Conservation (phyloP, 2,329 filamentous ascomycete genomes). For the Aureobasidium sp. region DNA sequence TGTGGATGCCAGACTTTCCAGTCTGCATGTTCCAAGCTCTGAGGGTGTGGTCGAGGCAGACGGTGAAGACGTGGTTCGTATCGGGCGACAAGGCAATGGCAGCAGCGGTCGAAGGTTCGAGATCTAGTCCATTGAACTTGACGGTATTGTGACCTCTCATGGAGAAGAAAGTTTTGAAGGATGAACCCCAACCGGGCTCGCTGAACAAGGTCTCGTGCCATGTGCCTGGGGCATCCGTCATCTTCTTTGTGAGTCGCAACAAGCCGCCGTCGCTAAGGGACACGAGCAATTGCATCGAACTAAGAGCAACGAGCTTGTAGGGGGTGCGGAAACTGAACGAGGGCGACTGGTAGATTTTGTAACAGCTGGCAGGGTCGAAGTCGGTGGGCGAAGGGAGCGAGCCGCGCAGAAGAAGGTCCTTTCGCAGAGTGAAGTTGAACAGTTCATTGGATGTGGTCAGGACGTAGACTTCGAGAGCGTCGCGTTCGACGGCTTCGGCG, state of each 20-base stretch:
- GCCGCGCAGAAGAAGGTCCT: conserved; percentile 68
- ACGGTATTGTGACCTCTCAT: conserved; percentile 60
- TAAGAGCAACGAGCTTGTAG: conserved; percentile 72
- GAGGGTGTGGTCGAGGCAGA: conserved; percentile 82
- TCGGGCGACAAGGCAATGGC: conserved; percentile 47
- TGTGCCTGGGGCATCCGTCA: conserved; percentile 34
- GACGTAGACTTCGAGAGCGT: conserved; percentile 71
- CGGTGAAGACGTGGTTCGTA: conserved; percentile 59
- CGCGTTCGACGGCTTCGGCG: conserved; percentile 69
- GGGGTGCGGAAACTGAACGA: conserved; percentile 70
- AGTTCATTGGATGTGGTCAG: conserved; percentile 73
- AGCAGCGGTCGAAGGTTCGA: conserved; percentile 62
- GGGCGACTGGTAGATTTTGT: conserved; percentile 66
- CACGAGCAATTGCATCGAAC: conserved; percentile 66
- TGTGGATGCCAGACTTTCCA: conserved; percentile 67
- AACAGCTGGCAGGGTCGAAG: conserved; percentile 62
- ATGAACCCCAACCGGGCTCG: conserved; percentile 62
- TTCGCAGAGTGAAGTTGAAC: conserved; percentile 74
- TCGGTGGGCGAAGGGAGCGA: conserved; percentile 55
- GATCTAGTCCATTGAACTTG: conserved; percentile 55
- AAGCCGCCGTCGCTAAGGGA: conserved; percentile 75
- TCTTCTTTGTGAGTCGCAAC: conserved; percentile 59
- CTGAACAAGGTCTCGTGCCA: conserved; percentile 70
- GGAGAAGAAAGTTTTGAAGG: conserved; percentile 58
- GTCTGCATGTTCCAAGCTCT: conserved; percentile 84